Evolutionary conservation across 805 yeast genomes (phyloP).

Genomic region (Saturnispora diversa): DNA sequence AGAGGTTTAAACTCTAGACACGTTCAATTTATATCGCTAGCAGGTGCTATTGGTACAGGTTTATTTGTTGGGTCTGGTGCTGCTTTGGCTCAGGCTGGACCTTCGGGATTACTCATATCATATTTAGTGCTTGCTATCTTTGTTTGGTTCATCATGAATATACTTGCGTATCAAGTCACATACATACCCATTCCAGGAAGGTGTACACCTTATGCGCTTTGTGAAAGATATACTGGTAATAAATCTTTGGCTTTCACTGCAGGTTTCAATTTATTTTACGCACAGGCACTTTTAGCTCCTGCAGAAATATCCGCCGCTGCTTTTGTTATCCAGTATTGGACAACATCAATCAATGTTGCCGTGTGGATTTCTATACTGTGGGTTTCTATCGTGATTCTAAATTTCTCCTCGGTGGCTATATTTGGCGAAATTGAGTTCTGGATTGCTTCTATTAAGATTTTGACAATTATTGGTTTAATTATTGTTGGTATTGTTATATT

Average conservation of each 20-base stretch:
- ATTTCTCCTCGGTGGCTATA: slow-evolving; percentile 44
- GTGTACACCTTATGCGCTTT: slow-evolving; percentile 49
- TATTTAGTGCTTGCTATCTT: slow-evolving; percentile 56
- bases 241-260: slow-evolving; percentile 53
- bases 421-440: slow-evolving; percentile 55
- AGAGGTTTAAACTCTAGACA: slow-evolving; percentile 41
- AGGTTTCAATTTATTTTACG: slow-evolving; percentile 41
- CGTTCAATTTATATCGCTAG: slow-evolving; percentile 60
- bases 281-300: slow-evolving; percentile 46
- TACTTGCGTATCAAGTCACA: slow-evolving; percentile 62
- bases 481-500: slow-evolving; percentile 49
- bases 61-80: slow-evolving; percentile 43
- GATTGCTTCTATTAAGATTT: slow-evolving; percentile 56
- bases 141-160: slow-evolving; percentile 57
- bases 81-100: slow-evolving; percentile 29
- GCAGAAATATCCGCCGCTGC: slow-evolving; percentile 62
- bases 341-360: slow-evolving; percentile 44
- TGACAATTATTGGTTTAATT: slow-evolving; percentile 56
- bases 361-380: slow-evolving; percentile 53
- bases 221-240: slow-evolving; percentile 32
- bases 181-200: slow-evolving; percentile 56
- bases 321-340: slow-evolving; percentile 55
- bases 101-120: slow-evolving; percentile 45
- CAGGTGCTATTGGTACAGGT: slow-evolving; percentile 68
- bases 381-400: slow-evolving; percentile 38